Conservation (phyloP, 2,329 filamentous ascomycete species). For the Aureobasidium namibiae region DNA sequence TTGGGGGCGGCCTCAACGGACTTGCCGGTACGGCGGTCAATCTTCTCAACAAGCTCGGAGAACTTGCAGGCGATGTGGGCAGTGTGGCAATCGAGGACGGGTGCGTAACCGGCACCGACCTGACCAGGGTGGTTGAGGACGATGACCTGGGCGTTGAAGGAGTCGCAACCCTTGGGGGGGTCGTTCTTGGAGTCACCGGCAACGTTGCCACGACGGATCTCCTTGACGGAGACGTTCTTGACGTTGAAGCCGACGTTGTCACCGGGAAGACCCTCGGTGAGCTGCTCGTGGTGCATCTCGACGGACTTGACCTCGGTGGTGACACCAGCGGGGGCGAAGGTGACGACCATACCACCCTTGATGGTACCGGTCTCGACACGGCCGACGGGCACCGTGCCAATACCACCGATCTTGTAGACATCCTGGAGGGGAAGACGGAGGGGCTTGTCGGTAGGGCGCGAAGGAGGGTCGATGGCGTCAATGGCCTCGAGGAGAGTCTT, state of each 20-base stretch:
- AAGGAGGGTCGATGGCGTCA: conserved; percentile 85
- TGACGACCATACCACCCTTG: conserved; percentile 86
- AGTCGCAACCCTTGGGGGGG: conserved; percentile 78
- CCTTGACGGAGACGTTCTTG: conserved; percentile 99
- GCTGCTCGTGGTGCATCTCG: conserved; percentile 99
- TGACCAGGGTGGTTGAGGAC: conserved; percentile 99
- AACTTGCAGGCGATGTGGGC: conserved; percentile 99
- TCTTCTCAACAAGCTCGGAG: conserved; percentile 98
- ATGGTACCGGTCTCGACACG: conserved; percentile 99
- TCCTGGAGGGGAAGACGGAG: conserved; percentile 99
- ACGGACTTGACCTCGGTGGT: conserved; percentile 99
- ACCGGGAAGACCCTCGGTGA: conserved; percentile 86
- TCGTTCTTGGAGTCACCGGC: conserved; percentile 99
- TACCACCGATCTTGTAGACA: conserved; percentile 99
- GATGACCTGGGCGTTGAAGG: conserved; percentile 99
- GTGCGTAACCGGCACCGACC: conserved; percentile 97
- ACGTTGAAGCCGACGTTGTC: conserved; percentile 99
- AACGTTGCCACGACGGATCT: conserved; percentile 99
- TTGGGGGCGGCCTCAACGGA: conserved; percentile 84
- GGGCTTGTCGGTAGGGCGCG: conserved; percentile 96
- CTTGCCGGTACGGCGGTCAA: conserved; percentile 99
- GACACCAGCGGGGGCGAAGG: conserved; percentile 96
- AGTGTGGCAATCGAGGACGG: conserved; percentile 99
- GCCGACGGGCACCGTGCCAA: conserved; percentile 98
- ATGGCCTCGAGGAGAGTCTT: conserved; percentile 99